phyloP scores from a whole-genome alignment of 148 eudicot genomes.

The Heliamphora exappendiculata region DNA sequence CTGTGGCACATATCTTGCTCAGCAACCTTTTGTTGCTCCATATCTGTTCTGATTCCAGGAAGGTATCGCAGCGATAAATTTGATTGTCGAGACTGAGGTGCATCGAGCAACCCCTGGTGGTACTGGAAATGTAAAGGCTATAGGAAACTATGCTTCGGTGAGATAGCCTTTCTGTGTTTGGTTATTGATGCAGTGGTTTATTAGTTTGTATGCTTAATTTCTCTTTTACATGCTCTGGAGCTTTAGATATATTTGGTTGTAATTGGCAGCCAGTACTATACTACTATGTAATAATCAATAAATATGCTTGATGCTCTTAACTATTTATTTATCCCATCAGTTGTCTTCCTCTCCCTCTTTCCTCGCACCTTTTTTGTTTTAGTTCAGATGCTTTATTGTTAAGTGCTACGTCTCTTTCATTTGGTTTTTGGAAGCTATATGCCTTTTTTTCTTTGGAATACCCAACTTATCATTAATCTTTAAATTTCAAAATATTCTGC shows the following conservation, averaged over 20 bases:
- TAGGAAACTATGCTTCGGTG: conserved; percentile 96
- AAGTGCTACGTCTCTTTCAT: neutral
- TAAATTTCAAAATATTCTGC: neutral
- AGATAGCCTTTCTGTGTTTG: conserved; percentile 16
- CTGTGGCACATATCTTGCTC: neutral
- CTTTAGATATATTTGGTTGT: neutral
- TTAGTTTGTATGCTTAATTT: conserved; percentile 1
- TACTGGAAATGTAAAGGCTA: conserved; percentile 85
- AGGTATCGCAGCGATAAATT: conserved; percentile 83
- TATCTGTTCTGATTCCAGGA: conserved; percentile 42
- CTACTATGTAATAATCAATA: no score
- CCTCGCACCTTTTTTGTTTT: neutral
- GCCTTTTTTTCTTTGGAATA: neutral
- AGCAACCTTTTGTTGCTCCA: neutral
- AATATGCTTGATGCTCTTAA: no score
- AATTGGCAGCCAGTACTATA: neutral
- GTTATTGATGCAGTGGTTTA: neutral
- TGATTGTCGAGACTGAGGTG: conserved; percentile 81
- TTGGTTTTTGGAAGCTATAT: neutral
- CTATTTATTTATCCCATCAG: neutral
- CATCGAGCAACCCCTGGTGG: conserved; percentile 99
- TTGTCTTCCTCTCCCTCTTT: neutral
- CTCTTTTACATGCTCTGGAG: neutral
- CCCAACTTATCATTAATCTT: neutral
- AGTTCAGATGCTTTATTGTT: neutral